Percentiles rank a stretch among this genome's conserved stretches.
phyloP scores from a whole-genome alignment of 2,329 filamentous ascomycete species.

The Cadophora malorum region DNA sequence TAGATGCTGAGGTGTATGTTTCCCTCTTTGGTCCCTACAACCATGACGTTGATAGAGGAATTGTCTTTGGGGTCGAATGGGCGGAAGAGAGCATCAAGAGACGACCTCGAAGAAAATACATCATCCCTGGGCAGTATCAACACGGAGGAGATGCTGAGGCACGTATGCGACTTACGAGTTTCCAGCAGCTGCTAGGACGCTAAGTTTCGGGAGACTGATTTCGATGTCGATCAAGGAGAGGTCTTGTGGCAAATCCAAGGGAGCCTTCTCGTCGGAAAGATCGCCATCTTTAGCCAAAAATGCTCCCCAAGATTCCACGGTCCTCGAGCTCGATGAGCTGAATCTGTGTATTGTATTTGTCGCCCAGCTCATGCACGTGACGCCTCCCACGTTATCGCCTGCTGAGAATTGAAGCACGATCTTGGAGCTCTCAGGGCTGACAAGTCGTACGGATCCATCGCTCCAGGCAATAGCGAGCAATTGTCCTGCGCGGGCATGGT shows the following conservation, averaged over 20 bases:
- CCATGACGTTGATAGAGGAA: constrained; percentile 79
- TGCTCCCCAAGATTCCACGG: constrained; percentile 35
- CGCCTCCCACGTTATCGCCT: constrained; percentile 45
- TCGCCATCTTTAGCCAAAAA: constrained; percentile 30
- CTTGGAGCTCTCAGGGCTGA: constrained; percentile 83
- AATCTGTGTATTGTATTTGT: constrained; percentile 41
- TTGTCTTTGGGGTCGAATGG: constrained; percentile 63
- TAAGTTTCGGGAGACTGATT: constrained; percentile 76
- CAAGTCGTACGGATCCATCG: constrained; percentile 77
- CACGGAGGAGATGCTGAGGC: neutral
- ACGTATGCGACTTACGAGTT: constrained; percentile 57
- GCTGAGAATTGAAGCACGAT: constrained; percentile 72
- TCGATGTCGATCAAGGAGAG: constrained; percentile 79
- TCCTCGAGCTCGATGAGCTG: constrained; percentile 25
- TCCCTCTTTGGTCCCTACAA: constrained; percentile 75
- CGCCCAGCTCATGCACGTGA: constrained; percentile 53
- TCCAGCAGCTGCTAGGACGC: constrained; percentile 70
- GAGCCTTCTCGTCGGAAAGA: constrained; percentile 26
- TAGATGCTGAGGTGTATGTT: constrained; percentile 81
- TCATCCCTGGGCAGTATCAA: constrained; percentile 42
- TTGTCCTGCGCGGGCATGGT: constrained; percentile 57
- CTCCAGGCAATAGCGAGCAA: constrained; percentile 84
- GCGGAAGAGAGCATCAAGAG: constrained; percentile 45
- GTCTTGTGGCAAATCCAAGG: constrained; percentile 69
- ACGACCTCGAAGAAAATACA: constrained; percentile 45